Evolutionary conservation across 129 eudicot species (phyloP), one percentile per base, ranked within the genome.

Genomic region (Flaveria trinervia): DNA sequence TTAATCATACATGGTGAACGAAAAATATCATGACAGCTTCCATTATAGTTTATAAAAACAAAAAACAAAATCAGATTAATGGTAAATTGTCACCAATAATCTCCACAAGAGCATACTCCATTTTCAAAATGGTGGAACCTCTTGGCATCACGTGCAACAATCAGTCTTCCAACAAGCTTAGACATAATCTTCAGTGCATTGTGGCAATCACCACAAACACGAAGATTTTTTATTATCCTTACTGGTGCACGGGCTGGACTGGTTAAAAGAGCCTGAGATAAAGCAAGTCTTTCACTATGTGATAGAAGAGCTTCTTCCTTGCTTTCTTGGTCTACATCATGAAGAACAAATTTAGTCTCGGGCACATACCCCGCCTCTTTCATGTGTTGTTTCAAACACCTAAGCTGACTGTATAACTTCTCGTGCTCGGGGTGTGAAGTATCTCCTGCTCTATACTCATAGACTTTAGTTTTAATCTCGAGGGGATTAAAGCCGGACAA

Each of bases 61-160:
- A 64, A 9, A 65, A 65, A 16, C 15, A 65, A 15, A 65, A 65
- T 23, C 14, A 2, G 49, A 41, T 15, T 15, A n/a, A 36, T 36
- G 49, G 70, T 65, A 16, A 65, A 65, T 36, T 9, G 49, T 65
- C 49, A 65, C 70, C 70, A 65, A 65, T 65, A 65, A 65, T 65
- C 70, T 33, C 70, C 70, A 17, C 70, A 65, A 65, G 70, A 65
- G n/a, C 70, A 65, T 36, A 65, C 70, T 36, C 70, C 70, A 13
- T 65, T 65, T 65, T 65, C 70, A 33, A 65, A 65, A 39, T 65
- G 70, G 26, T 65, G 70, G 25, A 65, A 65, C 49, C 70, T 65
- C 70, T 65, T 65, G 50, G 70, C 70, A 65, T 65, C 70, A 65
- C 70, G 70, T n/a, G 70, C 70, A 65, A 65, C 70, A 41, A 65